Percentiles rank a stretch among this genome's conserved stretches.
Conservation (phyloP, 495 filamentous ascomycete genomes). For the Penicillium dipodomyicola region DNA sequence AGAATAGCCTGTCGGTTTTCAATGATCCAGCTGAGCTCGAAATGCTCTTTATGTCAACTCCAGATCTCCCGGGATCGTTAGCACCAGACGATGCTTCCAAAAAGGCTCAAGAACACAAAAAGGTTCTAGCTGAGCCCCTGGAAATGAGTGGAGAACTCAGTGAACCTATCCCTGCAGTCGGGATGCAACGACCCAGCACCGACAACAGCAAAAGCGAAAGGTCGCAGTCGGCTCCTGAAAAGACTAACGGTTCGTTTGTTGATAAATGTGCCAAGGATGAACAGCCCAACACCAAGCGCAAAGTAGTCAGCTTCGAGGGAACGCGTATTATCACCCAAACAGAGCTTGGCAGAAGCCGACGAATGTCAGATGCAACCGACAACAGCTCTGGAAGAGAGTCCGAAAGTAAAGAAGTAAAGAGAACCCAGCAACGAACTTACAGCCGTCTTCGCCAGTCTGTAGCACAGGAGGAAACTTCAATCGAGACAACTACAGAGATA, state of each 20-base stretch:
- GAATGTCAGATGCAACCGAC: slow-evolving; percentile 8
- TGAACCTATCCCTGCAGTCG: neutral
- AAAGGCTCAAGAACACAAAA: neutral
- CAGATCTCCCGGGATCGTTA: neutral
- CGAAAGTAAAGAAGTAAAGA: slow-evolving; percentile 19
- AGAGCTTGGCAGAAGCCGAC: slow-evolving; percentile 8
- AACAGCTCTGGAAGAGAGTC: slow-evolving; percentile 8
- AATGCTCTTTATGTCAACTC: slow-evolving; percentile 31
- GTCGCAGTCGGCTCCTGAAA: neutral
- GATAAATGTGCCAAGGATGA: slow-evolving; percentile 2
- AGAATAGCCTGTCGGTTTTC: slow-evolving; percentile 13
- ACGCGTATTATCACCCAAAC: neutral
- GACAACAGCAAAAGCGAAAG: neutral
- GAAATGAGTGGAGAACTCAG: neutral
- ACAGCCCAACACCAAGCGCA: slow-evolving; percentile 15
- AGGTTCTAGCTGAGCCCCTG: neutral
- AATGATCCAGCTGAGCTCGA: slow-evolving; percentile 32
- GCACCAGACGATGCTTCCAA: slow-evolving; percentile 2
- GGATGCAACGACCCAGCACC: neutral
- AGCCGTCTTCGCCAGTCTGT: slow-evolving; percentile 24
- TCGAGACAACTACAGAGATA: neutral
- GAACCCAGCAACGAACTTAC: slow-evolving; percentile 27
- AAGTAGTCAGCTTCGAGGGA: slow-evolving; percentile 33
- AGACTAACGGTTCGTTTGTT: neutral
- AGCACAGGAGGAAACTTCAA: slow-evolving; percentile 3